phyloP scores from a whole-genome alignment of 2,329 filamentous ascomycete species.

The Fusarium transvaalense region DNA sequence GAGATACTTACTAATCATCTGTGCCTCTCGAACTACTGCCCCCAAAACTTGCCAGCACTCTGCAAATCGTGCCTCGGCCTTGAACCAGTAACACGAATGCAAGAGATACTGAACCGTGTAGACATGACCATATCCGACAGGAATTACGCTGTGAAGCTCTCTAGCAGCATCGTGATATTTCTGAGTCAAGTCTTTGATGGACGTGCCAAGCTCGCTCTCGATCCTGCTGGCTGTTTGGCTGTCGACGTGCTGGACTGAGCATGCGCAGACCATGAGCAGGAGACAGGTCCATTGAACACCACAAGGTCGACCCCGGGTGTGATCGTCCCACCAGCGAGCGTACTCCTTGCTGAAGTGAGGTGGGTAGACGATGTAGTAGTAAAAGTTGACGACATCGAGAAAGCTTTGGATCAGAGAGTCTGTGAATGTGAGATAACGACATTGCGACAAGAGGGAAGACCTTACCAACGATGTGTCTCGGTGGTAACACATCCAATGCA shows the following conservation, averaged over 20 bases:
- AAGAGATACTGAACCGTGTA: constrained; percentile 21
- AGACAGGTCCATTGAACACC: constrained; percentile 32
- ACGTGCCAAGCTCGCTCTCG: constrained; percentile 7
- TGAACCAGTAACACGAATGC: constrained; percentile 33
- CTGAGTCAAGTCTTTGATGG: constrained; percentile 21
- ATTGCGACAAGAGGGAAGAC: too few species aligned
- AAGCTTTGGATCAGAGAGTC: constrained; percentile 23
- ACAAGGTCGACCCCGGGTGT: constrained; percentile 16
- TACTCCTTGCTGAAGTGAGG: constrained; percentile 34
- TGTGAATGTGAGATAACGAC: not conserved
- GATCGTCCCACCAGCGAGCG: constrained; percentile 26
- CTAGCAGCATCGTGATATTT: constrained; percentile 23
- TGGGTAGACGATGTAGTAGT: constrained; percentile 31
- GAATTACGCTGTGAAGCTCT: constrained; percentile 29
- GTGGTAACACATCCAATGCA: constrained; percentile 14
- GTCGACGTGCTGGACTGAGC: constrained; percentile 27
- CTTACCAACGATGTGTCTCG: constrained; percentile 25
- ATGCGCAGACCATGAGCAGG: constrained; percentile 28
- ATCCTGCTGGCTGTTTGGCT: constrained; percentile 7
- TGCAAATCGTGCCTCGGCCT: constrained; percentile 24
- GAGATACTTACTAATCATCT: constrained; percentile 21
- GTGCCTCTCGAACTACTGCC: constrained; percentile 24
- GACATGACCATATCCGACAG: constrained; percentile 18
- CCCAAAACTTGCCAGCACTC: constrained; percentile 29
- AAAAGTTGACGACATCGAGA: constrained; percentile 31